Evolutionary conservation across 345 rosid genomes (phyloP).

Genomic region (Syzygium grande): DNA sequence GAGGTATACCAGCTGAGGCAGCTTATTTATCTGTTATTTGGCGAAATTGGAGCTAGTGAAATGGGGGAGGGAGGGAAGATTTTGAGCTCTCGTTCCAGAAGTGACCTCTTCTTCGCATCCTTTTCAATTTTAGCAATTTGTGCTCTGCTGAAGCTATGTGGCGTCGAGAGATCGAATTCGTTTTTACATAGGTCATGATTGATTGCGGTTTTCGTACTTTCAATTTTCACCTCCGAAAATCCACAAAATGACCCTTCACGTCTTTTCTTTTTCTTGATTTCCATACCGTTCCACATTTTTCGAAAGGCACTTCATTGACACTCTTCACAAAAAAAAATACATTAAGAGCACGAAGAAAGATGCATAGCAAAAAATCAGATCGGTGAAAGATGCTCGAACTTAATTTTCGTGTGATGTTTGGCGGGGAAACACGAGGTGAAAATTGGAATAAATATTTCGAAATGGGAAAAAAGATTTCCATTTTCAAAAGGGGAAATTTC

Average conservation of each 20-base stretch:
- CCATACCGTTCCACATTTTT: no score
- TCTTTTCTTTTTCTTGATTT: no score
- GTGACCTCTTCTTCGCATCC: not conserved
- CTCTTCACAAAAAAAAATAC: fast-evolving
- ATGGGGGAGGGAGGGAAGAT: not conserved
- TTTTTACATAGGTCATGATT: no score
- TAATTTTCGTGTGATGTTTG: not conserved
- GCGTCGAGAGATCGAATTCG: not conserved
- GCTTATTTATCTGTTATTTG: no score
- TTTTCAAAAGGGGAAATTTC: not conserved
- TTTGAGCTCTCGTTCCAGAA: not conserved
- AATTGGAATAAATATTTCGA: not conserved
- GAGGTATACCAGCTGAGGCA: not conserved
- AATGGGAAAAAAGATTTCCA: no score
- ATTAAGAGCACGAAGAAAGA: fast-evolving
- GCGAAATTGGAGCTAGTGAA: not conserved
- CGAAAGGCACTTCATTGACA: no score
- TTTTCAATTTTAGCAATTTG: not conserved
- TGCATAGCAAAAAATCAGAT: fast-evolving
- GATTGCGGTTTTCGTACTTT: no score
- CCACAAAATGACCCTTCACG: no score
- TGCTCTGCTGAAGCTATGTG: not conserved
- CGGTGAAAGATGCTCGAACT: not conserved
- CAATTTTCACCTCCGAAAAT: no score
- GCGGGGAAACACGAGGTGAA: fast-evolving